Base-by-base conservation (phyloP, 164 flowering plant genomes). In the Tetracentron sinense region DNA sequence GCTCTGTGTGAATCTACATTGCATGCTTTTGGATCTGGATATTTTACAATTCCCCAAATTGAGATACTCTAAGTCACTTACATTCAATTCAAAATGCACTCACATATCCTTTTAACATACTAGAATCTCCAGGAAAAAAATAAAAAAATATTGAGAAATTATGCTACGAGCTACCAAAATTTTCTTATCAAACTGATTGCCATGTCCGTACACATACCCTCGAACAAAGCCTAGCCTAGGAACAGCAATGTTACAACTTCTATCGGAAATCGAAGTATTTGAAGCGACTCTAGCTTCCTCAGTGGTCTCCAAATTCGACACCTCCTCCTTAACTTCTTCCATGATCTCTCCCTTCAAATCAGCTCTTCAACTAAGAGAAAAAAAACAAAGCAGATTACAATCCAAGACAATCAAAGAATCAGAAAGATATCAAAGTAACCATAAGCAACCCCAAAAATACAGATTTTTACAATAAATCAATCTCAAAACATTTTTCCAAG, bases 251-350 rank as follows among this genome's bases (percentile, higher is more conserved):
- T 74, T 75, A 44, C 28, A 60, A 64, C 81, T 66, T 22, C 66
- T 50, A 26, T 72, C 73, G 0, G 73, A 72, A 62, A 72, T 62
- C 7, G 79, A 54, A 61, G 76, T 58, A 58, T 16, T 63, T 27
- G 68, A 67, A 61, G 61, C 58, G 17, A 65, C 56, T 15, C 42
- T 52, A 19, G 63, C 65, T 46, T 75, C 68, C 23, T 68, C 60
- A 2, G 57, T 42, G 28, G 30, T 48, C 42, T 66, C 72, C 28
- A 51, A 58, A 68, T 63, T 54, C 17, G 27, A 54, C 25, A 47
- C 62, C 26, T 64, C 72, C 57, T 66, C 50, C 64, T 71, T 71
- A 55, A 60, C 60, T 47, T 63, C 55, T 20, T 56, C 56, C 79
- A 76, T 70, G 51, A 29, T 62, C 66, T 69, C 23, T 27, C 47